phyloP scores from a whole-genome alignment of 306 rosid species.

The Pyrus betulifolia region DNA sequence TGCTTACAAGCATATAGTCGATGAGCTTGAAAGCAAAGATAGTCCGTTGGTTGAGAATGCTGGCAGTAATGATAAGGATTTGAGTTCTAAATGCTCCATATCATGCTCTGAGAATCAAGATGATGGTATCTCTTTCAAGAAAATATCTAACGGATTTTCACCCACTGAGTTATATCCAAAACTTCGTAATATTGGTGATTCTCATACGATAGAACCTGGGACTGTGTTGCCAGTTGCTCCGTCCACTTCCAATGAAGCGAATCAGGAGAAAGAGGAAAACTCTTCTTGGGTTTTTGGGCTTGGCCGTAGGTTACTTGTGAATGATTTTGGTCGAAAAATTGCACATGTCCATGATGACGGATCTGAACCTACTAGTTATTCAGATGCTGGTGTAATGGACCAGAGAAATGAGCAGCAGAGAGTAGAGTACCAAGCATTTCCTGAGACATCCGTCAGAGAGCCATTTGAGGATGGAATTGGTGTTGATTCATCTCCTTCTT shows the following conservation, averaged over 20 bases:
- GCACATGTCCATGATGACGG: conserved; percentile 35
- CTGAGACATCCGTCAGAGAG: conserved; percentile 35
- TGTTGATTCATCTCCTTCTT: conserved; percentile 52
- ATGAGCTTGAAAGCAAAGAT: conserved; percentile 19
- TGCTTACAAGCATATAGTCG: conserved; percentile 25
- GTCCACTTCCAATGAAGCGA: conserved; percentile 23
- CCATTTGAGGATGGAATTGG: conserved; percentile 37
- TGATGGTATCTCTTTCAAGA: conserved; percentile 24
- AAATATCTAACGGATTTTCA: conserved; percentile 8
- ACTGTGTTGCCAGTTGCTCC: conserved; percentile 24
- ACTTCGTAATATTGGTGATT: conserved; percentile 14
- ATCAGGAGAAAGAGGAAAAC: conserved; percentile 35
- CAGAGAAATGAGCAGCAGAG: conserved; percentile 31
- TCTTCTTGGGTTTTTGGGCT: conserved; percentile 64
- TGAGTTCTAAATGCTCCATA: conserved; percentile 27
- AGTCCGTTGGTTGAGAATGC: conserved; percentile 24
- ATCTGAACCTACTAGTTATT: conserved; percentile 31
- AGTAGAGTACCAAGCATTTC: conserved; percentile 20
- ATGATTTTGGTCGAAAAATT: conserved; percentile 55
- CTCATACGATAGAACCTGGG: conserved; percentile 27
- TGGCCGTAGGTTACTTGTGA: conserved; percentile 58
- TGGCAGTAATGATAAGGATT: conserved; percentile 21
- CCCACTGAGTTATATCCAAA: conserved; percentile 2
- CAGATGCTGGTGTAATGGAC: conserved; percentile 39
- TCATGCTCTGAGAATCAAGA: conserved; percentile 24